These are phyloP conservation scores for Calonectria pteridis DNA, from an alignment of 2,329 filamentous ascomycete genomes.

Conservation along the genomic window DNA sequence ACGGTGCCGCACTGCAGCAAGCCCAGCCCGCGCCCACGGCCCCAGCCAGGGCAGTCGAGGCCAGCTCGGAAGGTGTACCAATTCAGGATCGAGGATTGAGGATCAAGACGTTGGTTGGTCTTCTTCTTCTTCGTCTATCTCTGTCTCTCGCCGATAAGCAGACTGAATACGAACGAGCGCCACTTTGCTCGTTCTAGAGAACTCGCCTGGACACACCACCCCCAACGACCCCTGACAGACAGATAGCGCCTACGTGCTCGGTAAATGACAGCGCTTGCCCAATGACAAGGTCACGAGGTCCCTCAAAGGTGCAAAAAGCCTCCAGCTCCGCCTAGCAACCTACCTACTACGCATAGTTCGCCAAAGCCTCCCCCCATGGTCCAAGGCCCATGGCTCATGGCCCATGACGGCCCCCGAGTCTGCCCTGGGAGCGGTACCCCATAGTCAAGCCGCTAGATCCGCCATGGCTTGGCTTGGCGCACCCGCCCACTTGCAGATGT, in stretches of 20 bases:
- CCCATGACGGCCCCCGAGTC: background rate
- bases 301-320: background rate
- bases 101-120: background rate
- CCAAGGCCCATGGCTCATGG: background rate
- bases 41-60: background rate
- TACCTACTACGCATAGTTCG: background rate
- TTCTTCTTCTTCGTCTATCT: background rate
- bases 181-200: background rate
- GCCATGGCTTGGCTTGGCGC: slow-evolving; percentile 18
- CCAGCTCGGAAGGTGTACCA: slow-evolving; percentile 1
- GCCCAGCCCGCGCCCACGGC: background rate
- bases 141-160: background rate
- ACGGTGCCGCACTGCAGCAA: background rate
- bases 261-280: background rate
- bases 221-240: background rate
- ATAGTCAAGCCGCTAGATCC: slow-evolving; percentile 22
- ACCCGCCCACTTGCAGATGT: background rate
- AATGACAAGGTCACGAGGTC: slow-evolving; percentile 8
- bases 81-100: background rate
- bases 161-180: background rate
- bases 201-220: background rate
- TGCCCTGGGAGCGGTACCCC: slow-evolving; percentile 12
- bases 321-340: slow-evolving; percentile 4
- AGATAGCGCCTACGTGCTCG: background rate
- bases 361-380: background rate